Percentiles rank a stretch among this genome's conserved stretches.
Conservation (phyloP, 495 filamentous ascomycete species). For the Penicillium fimorum region DNA sequence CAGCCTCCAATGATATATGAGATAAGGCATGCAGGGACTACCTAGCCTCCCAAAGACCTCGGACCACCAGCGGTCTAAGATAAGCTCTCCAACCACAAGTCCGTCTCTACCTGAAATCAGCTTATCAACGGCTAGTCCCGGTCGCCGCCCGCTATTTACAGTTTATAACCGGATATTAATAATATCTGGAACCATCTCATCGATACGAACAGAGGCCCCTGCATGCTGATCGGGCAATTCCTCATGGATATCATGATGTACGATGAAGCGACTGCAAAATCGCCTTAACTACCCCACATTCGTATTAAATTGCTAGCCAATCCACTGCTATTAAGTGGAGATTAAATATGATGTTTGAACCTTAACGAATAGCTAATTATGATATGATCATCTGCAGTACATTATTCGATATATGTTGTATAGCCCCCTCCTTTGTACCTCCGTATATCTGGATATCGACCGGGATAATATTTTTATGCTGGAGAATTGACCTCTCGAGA, state of each 20-base stretch:
- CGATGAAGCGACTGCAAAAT: not conserved
- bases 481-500: not conserved
- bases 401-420: not conserved
- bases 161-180: conserved; percentile 9
- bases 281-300: not conserved
- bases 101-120: conserved; percentile 1
- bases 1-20: not conserved
- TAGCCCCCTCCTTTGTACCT: not conserved
- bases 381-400: not conserved
- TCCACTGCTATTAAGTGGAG: not conserved
- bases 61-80: not conserved
- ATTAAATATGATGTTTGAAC: not conserved
- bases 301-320: not conserved
- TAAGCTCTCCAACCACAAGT: not conserved
- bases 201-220: not conserved
- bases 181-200: not conserved
- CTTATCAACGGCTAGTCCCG: conserved; percentile 15
- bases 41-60: not conserved
- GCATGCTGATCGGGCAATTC: not conserved
- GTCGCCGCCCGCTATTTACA: conserved; percentile 5
- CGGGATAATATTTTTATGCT: not conserved
- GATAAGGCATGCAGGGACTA: not conserved
- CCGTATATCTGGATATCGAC: not conserved
- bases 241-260: not conserved
- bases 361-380: not conserved